These are phyloP conservation scores for Ogataea wickerhamii DNA, from an alignment of 805 yeast genomes.

Conservation along the genomic window DNA sequence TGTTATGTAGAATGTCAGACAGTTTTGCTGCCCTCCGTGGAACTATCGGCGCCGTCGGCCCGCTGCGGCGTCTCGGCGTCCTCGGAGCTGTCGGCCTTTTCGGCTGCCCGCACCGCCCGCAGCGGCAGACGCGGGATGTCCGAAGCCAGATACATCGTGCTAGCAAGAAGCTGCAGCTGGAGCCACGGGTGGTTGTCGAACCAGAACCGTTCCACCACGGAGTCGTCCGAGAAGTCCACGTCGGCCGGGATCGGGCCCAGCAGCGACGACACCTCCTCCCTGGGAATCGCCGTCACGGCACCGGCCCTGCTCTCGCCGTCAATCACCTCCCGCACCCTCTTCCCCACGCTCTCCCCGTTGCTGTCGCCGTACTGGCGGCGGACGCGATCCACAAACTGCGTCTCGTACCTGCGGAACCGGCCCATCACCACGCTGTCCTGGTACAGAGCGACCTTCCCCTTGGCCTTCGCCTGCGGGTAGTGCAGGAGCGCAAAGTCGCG, in stretches of 20 bases:
- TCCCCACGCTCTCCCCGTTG: slow-evolving; percentile 13
- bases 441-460: slow-evolving; percentile 19
- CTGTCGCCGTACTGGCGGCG: not conserved
- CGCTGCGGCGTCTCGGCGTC: not conserved
- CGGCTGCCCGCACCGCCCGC: not conserved
- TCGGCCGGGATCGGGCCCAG: slow-evolving; percentile 10
- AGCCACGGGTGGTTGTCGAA: slow-evolving; percentile 21
- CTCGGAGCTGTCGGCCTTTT: not conserved
- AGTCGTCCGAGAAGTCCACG: slow-evolving; percentile 9
- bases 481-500: slow-evolving; percentile 26
- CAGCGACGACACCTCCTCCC: slow-evolving; percentile 13
- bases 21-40: no score
- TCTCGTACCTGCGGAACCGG: slow-evolving; percentile 1
- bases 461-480: slow-evolving; percentile 16
- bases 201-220: slow-evolving; percentile 15
- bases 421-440: slow-evolving; percentile 12
- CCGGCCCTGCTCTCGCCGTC: slow-evolving; percentile 5
- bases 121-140: slow-evolving; percentile 14
- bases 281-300: slow-evolving; percentile 11
- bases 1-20: no score
- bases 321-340: slow-evolving; percentile 8
- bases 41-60: no score
- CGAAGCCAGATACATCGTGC: slow-evolving; percentile 17
- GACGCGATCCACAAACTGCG: slow-evolving; percentile 2
- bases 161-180: slow-evolving; percentile 14